phyloP scores from a whole-genome alignment of 371 early-diverging fungal genomes.

The Apophysomyces ossiformis region DNA sequence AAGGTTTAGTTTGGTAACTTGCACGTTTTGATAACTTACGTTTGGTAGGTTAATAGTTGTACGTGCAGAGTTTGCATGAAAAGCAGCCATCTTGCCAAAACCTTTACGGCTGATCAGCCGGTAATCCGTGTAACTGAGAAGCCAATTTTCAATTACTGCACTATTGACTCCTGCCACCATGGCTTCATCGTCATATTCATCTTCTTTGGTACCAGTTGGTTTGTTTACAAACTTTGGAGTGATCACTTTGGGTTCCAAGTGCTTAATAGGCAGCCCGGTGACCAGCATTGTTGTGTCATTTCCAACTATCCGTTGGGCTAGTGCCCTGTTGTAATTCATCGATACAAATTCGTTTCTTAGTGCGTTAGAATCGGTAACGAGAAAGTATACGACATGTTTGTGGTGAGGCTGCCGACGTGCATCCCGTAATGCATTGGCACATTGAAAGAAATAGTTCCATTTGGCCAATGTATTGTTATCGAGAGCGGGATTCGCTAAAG shows the following conservation, averaged over 20 bases:
- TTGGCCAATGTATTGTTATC: slow-evolving; percentile 38
- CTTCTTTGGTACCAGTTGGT: slow-evolving; percentile 14
- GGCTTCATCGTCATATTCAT: slow-evolving; percentile 31
- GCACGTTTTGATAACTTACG: slow-evolving; percentile 17
- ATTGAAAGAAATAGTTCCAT: slow-evolving; percentile 52
- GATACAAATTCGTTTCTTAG: slow-evolving; percentile 48
- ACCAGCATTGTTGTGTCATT: slow-evolving; percentile 39
- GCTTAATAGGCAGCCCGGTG: slow-evolving; percentile 56
- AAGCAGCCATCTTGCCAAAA: slow-evolving; percentile 54
- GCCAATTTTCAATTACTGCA: slow-evolving; percentile 59
- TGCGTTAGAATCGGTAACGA: slow-evolving; percentile 48
- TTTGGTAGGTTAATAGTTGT: slow-evolving; percentile 37
- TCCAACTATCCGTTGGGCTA: slow-evolving; percentile 26
- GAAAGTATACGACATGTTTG: slow-evolving; percentile 45
- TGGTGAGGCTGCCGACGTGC: slow-evolving; percentile 43
- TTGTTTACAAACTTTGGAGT: slow-evolving; percentile 22
- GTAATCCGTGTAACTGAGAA: slow-evolving; percentile 53
- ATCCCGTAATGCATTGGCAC: slow-evolving; percentile 47
- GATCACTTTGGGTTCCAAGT: slow-evolving; percentile 50
- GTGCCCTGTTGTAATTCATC: slow-evolving; percentile 31
- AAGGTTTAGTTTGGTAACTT: background rate
- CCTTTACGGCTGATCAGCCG: slow-evolving; percentile 53
- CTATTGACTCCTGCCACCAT: slow-evolving; percentile 46
- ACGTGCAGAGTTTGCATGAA: slow-evolving; percentile 25
- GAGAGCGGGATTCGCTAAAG: slow-evolving; percentile 45